Evolutionary conservation across 129 eudicot genomes (phyloP).

Genomic region (Arctium lappa): DNA sequence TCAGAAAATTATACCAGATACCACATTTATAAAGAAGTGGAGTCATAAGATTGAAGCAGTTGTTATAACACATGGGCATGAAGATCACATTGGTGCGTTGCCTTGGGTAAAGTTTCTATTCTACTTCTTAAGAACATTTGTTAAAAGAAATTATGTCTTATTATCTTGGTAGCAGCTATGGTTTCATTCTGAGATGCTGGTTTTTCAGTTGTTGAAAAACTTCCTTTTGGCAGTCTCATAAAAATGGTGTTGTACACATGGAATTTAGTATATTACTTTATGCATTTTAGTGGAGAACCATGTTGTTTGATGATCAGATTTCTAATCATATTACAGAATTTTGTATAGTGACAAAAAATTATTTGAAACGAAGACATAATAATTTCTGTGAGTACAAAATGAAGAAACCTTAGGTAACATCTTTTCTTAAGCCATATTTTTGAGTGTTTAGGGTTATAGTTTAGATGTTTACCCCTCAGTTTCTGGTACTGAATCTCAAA

Average conservation of each 20-base stretch:
- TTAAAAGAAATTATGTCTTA: background rate
- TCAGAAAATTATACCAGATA: constrained; percentile 96
- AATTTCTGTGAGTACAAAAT: no score
- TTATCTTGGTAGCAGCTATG: background rate
- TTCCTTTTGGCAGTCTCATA: background rate
- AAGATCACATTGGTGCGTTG: constrained; percentile 99
- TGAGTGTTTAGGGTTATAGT: background rate
- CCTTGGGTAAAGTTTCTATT: constrained; percentile 89
- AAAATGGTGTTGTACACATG: background rate
- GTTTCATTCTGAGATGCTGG: background rate
- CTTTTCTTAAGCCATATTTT: background rate
- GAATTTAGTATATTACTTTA: background rate
- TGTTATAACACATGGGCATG: constrained; percentile 96
- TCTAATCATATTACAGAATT: background rate
- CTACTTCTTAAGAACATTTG: constrained; percentile 18
- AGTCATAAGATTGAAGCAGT: constrained; percentile 99
- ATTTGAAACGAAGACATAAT: no score
- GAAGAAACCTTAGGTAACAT: background rate
- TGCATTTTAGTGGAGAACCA: background rate
- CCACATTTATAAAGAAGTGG: constrained; percentile 90
- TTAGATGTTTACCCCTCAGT: background rate
- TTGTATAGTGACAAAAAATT: background rate
- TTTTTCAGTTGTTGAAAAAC: background rate
- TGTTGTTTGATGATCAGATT: background rate
- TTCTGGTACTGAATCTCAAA: background rate